Conservation (phyloP, 73 alveolate species). For the Blepharisma japonicum region DNA sequence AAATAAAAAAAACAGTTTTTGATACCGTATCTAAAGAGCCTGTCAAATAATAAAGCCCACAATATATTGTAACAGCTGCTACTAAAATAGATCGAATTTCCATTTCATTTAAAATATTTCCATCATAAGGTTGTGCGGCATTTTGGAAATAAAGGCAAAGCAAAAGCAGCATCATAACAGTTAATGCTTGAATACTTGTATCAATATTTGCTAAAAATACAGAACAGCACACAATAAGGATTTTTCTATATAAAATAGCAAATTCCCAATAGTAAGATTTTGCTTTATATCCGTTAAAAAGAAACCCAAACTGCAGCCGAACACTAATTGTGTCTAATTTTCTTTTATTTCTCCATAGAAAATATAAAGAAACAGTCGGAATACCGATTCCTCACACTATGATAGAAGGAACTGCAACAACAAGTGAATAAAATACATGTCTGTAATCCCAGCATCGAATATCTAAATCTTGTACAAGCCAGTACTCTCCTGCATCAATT, state of each 20-base stretch:
- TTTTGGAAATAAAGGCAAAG: background rate
- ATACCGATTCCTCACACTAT: constrained; percentile 54
- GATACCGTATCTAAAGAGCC: background rate
- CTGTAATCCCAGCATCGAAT: constrained; percentile 35
- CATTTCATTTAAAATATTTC: background rate
- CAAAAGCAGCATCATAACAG: constrained; percentile 1
- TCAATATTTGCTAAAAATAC: constrained; percentile 28
- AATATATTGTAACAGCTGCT: constrained; percentile 53
- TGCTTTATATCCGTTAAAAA: constrained; percentile 40
- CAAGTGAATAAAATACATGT: constrained; percentile 10
- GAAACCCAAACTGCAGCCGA: constrained; percentile 30
- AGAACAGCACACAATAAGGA: constrained; percentile 40
- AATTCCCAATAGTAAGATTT: constrained; percentile 36
- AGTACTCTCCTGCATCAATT: constrained; percentile 19
- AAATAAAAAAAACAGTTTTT: background rate
- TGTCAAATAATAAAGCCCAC: constrained; percentile 51
- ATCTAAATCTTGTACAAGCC: constrained; percentile 30
- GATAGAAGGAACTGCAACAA: constrained; percentile 41
- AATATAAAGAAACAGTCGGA: constrained; percentile 50
- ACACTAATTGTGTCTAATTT: constrained; percentile 26
- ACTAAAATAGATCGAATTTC: constrained; percentile 8
- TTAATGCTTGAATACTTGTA: constrained; percentile 12
- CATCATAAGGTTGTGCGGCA: background rate
- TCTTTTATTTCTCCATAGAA: constrained; percentile 29
- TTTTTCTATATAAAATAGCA: constrained; percentile 27